phyloP scores from a whole-genome alignment of 78 protist genomes.

The Isochrysis galbana region DNA sequence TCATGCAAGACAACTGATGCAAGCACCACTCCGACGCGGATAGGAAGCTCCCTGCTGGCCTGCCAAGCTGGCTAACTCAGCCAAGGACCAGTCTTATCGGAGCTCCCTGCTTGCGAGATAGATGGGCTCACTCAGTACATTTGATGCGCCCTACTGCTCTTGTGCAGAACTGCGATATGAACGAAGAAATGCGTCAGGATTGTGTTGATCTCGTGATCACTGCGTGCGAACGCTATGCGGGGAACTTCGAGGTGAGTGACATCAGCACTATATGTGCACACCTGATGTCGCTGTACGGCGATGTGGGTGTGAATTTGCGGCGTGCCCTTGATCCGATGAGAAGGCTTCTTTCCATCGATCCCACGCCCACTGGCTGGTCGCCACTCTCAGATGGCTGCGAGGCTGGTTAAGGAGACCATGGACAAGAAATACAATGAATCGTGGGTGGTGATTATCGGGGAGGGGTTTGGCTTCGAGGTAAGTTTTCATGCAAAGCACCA shows the following conservation, averaged over 20 bases:
- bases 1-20: not conserved
- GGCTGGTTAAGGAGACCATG: conserved; percentile 24
- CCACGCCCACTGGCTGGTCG: not conserved
- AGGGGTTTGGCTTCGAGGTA: not conserved
- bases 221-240: not conserved
- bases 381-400: not conserved
- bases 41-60: too few relatives aligned
- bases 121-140: not conserved
- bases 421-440: conserved; percentile 20
- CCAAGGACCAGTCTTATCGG: not conserved
- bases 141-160: not conserved
- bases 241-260: not conserved
- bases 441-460: not conserved
- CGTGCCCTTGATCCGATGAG: not conserved
- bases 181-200: conserved; percentile 19
- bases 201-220: not conserved
- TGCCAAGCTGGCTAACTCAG: not conserved
- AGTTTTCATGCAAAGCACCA: not conserved
- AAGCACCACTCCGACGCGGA: not conserved
- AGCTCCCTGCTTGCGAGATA: not conserved
- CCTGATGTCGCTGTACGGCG: not conserved
- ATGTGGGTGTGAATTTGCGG: not conserved
- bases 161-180: conserved; percentile 17
- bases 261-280: too few relatives aligned
- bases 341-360: not conserved